Evolutionary conservation across 495 filamentous ascomycete genomes (phyloP).

Genomic region (Neurospora sp.): DNA sequence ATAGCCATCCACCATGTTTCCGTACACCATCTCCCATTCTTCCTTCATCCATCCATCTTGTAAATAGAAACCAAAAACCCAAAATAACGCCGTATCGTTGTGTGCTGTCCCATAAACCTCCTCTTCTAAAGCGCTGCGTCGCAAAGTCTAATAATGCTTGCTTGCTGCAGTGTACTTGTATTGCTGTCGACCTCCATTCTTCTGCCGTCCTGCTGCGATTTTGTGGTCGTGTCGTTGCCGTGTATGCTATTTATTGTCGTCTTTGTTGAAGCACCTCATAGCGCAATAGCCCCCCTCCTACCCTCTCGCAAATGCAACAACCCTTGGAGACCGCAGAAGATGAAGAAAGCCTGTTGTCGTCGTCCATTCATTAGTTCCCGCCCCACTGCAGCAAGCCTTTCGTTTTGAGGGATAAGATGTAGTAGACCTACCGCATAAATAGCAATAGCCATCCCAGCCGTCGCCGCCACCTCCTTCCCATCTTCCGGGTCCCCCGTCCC

Average conservation of each 20-base stretch:
- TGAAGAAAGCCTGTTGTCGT: slow-evolving; percentile 59
- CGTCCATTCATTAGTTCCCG: too few relatives aligned
- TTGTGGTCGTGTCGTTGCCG: too few relatives aligned
- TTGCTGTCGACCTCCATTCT: too few relatives aligned
- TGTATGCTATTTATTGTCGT: not conserved
- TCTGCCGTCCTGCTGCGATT: too few relatives aligned
- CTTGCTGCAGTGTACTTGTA: not conserved
- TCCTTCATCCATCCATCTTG: not conserved
- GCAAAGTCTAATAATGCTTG: not conserved
- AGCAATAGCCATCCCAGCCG: slow-evolving; percentile 73
- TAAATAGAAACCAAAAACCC: not conserved
- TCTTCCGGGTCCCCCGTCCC: slow-evolving; percentile 62
- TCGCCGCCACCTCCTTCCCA: slow-evolving; percentile 65
- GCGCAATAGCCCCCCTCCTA: slow-evolving; percentile 70
- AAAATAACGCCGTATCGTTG: slow-evolving; percentile 15
- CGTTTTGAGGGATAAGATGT: too few relatives aligned
- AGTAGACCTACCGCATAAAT: slow-evolving; percentile 45
- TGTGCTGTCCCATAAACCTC: not conserved
- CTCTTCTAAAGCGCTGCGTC: not conserved
- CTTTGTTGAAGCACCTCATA: slow-evolving; percentile 27
- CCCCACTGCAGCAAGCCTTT: too few relatives aligned
- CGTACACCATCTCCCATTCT: not conserved
- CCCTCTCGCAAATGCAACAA: slow-evolving; percentile 67
- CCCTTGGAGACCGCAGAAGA: slow-evolving; percentile 83
- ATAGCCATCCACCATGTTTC: not conserved